Evolutionary conservation across 306 rosid species (phyloP), one percentile per base, ranked within the genome.

Genomic region (Quercus variabilis): DNA sequence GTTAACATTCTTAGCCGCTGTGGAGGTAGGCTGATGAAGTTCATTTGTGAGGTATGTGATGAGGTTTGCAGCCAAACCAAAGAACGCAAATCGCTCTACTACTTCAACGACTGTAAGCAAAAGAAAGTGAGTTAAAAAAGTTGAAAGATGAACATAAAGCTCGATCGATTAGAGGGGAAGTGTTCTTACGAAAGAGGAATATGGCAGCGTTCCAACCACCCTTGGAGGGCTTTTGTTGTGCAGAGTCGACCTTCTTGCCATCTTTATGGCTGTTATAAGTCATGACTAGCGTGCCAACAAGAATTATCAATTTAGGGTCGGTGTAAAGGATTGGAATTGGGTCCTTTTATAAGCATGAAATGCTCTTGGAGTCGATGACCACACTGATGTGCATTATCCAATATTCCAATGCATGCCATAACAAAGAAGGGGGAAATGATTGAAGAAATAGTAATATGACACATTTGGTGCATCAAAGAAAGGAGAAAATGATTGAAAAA

Each of bases 51-150:
- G 77, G 79, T 80, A 89, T 73, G 79, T 85, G 21, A 85, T 71
- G 35, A 89, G 82, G 67, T 89, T 89, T 5, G 87, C 83, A 1
- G 78, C 23, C 4, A 89, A 12, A 3, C 90, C 90, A 4, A 63
- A 80, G 69, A 41, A 89, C 2, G 89, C 85, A 49, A 89, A 86
- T 20, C 86, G 78, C 74, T 89, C 92, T 0, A 85, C 92, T 3
- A 85, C 52, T 51, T 89, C 92, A 33, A 89, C 90, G 38, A 76
- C 90, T 89, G 67, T 62, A 56, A 10, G 31, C 33, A 15, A 57
- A 1, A 38, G 43, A 38, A 38, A 38, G 43, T 38, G 2, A 6
- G n/a, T n/a, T n/a, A n/a, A n/a, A 38, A 12, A 14, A 1, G 6
- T 25, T 23, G 21, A 62, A 20, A 12, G 4, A 26, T 4, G 5